Evolutionary conservation across 2,329 filamentous ascomycete genomes (phyloP), one percentile per base, ranked within the genome.

Genomic region (Chrysoporthe deuterocubensis): DNA sequence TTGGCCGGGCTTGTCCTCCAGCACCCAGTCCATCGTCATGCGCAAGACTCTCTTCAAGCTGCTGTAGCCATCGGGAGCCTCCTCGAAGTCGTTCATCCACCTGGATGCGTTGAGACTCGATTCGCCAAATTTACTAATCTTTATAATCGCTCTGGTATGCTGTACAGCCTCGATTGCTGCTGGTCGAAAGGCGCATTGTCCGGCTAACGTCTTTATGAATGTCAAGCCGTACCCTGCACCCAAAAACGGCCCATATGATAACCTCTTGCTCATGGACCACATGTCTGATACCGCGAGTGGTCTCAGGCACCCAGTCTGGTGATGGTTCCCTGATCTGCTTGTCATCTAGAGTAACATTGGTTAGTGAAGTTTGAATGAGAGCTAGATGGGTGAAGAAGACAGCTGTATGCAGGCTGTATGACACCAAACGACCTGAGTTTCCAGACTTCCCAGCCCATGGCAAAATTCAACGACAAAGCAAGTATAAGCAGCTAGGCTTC

Each of bases 261-360:
- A 8, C 44, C 16, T 46, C 44, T 0, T 46, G 5, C 44, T 46
- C 6, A 5, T 46, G 7, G 8, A 46, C 1, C 44, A 46, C 16
- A 18, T n/a, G 16, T 5, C 5, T 8, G 44, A 46, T 46, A 18
- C 44, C 44, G 8, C 44, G 44, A 6, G 44, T 46, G 44, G 18
- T 46, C 44, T 46, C 44, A n/a, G 14, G 13, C 14, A 5, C 43
- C 43, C 9, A 14, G 5, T 13, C 16, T 16, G 43, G 43, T 44
- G 43, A 26, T 26, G 26, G 26, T 26, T 63, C 65, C 40, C 63
- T 58, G 7, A 62, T 18, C 18, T 66, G 65, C 6, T n/a, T 52
- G 18, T 66, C 65, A 18, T 66, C 59, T 1, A 40, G 21, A 6
- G 40, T 56, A 46, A 66, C 54, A 16, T 48, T 56, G 32, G 58